Conservation (phyloP, 768 basidiomycete genomes). For the Ramaria rubella region DNA sequence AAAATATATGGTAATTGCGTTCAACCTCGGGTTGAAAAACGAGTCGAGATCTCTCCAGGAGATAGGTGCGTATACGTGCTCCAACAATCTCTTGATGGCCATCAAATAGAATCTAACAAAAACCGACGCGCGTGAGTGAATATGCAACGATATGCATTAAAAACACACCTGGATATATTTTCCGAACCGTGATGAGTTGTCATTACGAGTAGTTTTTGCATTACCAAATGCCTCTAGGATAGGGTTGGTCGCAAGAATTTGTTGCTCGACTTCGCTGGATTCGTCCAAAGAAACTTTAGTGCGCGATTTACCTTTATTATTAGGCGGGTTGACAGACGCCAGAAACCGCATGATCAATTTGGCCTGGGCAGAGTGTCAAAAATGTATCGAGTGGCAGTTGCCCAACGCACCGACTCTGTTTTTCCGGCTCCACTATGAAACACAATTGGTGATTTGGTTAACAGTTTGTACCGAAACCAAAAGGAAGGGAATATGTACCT, state of each 20-base stretch:
- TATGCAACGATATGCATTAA: not conserved
- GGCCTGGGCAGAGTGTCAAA: conserved; percentile 43
- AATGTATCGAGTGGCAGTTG: not conserved
- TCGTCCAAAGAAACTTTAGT: conserved; percentile 74
- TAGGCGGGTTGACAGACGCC: conserved; percentile 89
- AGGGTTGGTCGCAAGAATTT: conserved; percentile 98
- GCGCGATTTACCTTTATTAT: conserved; percentile 51
- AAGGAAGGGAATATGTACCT: conserved; percentile 47
- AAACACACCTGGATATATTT: conserved; percentile 92
- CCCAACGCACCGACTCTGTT: conserved; percentile 81
- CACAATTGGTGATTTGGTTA: conserved; percentile 11
- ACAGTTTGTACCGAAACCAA: conserved; percentile 11
- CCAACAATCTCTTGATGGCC: conserved; percentile 95
- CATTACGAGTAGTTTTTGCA: conserved; percentile 98
- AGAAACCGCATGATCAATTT: conserved; percentile 99
- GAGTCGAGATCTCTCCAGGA: conserved; percentile 93
- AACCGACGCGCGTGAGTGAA: not conserved
- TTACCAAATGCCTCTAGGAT: conserved; percentile 99
- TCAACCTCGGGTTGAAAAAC: conserved; percentile 97
- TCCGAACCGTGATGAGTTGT: conserved; percentile 98
- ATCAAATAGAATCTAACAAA: conserved; percentile 85
- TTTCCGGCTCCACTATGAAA: conserved; percentile 88
- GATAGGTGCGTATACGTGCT: conserved; percentile 96
- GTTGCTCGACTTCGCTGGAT: conserved; percentile 91
- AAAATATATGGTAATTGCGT: conserved; percentile 99